Conservation (phyloP, 352 stramenopile genomes). For the Thraustochytrium sp. region DNA sequence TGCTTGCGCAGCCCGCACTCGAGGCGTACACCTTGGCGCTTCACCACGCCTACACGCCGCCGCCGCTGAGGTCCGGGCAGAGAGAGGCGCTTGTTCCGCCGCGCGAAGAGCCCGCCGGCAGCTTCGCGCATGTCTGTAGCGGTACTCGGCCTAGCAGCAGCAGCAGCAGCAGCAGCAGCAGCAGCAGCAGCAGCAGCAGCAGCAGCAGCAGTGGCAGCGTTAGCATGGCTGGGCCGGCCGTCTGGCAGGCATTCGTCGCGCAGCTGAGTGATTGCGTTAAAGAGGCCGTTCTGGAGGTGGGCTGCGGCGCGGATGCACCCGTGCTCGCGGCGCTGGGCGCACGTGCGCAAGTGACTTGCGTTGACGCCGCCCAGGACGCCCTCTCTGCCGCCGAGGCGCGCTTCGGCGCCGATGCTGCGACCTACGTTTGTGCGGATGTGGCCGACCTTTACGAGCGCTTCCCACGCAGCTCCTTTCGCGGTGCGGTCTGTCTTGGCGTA, state of each 20-base stretch:
- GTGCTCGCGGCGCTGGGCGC: neutral
- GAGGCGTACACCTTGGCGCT: neutral
- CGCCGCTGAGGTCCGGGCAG: neutral
- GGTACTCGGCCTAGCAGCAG: too few species aligned
- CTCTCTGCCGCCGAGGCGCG: neutral
- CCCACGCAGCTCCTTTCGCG: neutral
- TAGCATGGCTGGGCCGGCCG: too few species aligned
- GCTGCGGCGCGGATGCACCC: neutral
- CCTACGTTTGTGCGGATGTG: neutral
- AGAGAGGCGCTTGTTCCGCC: neutral
- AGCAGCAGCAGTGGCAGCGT: too few species aligned
- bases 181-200: too few species aligned
- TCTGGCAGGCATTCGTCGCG: too few species aligned
- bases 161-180: too few species aligned
- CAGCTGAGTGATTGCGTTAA: too few species aligned
- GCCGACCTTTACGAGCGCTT: neutral
- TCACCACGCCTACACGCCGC: slow-evolving; percentile 6
- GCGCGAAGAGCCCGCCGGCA: too few species aligned
- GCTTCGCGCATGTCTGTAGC: too few species aligned
- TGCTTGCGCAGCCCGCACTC: neutral
- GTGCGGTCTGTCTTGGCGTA: neutral
- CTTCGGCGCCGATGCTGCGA: neutral
- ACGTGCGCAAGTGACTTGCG: neutral
- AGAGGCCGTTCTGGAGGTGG: neutral
- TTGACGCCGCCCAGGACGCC: neutral